Conservation (phyloP, 2,329 filamentous ascomycete genomes). For the Xylaria sp. region DNA sequence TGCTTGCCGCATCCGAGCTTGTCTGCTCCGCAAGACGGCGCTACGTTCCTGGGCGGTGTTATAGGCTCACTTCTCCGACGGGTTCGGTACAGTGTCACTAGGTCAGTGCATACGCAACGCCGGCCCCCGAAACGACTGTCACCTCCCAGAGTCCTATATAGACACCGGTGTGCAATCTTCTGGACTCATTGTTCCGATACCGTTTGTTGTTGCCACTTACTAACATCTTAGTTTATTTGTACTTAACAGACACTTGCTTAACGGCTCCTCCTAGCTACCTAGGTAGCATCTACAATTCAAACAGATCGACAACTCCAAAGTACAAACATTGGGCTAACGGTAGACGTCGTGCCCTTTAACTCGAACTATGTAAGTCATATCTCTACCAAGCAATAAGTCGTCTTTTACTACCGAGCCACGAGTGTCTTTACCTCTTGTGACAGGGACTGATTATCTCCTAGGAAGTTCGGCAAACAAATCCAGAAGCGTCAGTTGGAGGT, state of each 20-base stretch:
- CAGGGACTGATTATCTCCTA: constrained; percentile 54
- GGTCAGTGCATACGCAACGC: constrained; percentile 33
- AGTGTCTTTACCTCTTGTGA: background rate
- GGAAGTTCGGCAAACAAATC: constrained; percentile 99
- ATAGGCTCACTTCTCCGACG: constrained; percentile 4
- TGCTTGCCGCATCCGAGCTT: constrained; percentile 10
- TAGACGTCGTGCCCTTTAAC: constrained; percentile 17
- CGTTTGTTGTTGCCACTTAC: constrained; percentile 32
- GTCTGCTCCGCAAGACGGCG: constrained; percentile 7
- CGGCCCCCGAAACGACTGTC: constrained; percentile 19
- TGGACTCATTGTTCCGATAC: constrained; percentile 21
- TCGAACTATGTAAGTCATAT: constrained; percentile 48
- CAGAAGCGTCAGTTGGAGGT: constrained; percentile 99
- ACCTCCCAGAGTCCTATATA: constrained; percentile 30
- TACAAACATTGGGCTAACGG: constrained; percentile 9
- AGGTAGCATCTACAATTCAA: background rate
- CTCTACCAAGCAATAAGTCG: constrained; percentile 1
- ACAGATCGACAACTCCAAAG: background rate
- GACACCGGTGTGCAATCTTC: constrained; percentile 38
- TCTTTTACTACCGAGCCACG: constrained; percentile 17
- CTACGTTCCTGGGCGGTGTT: constrained; percentile 1
- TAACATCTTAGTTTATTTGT: constrained; percentile 37
- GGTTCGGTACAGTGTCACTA: constrained; percentile 16
- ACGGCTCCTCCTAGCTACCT: background rate
- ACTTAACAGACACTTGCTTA: constrained; percentile 32